Evolutionary conservation across 2,329 filamentous ascomycete genomes (phyloP), one percentile per base, ranked within the genome.

Genomic region (Aspergillus pseudonomiae): DNA sequence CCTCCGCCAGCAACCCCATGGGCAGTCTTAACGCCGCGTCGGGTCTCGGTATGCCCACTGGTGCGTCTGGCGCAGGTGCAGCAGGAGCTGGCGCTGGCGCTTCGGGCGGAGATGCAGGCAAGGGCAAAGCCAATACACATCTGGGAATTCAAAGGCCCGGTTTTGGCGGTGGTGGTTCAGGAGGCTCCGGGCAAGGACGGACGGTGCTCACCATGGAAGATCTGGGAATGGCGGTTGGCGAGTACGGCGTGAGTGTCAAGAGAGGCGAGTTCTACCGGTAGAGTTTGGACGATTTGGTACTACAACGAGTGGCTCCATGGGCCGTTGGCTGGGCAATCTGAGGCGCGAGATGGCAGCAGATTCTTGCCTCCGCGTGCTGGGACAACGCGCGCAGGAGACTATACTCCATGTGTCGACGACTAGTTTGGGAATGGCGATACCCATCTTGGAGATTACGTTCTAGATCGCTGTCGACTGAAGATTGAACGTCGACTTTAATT

Each of bases 131-230:
- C 41, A 83, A 82, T 59, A 87, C 70, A 2, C 85, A 89, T 75
- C 81, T 91, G 68, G 93, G 89, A 3, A 90, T 91, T 65, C 91
- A 94, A 81, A 82, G 92, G 57, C 88, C 91, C 28, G 92, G 92
- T 0, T 94, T 89, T 74, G 93, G 92, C 19, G 95, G 94, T 67
- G 94, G 94, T 70, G 94, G 94, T 0, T 92, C 93, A 73, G 93
- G 94, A 32, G 92, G 92, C 1, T 91, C 89, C 61, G 79, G 79
- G 7, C 92, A 96, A 81, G 96, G 96, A 67, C 86, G 93, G 67
- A 97, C 95, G 21, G 94, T 99, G 61, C 84, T 99, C 66, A 98
- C 95, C 0, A 98, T 99, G 95, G 95, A 99, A 80, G 95, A 99
- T 78, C 79, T 99, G 72, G 95, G 95, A 19, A 98, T 98, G 93